A percentile compares a stretch with the other conserved stretches of the same genome.
These are phyloP conservation scores for Glebionis coronaria DNA, from an alignment of 129 eudicot species.

Conservation along the genomic window DNA sequence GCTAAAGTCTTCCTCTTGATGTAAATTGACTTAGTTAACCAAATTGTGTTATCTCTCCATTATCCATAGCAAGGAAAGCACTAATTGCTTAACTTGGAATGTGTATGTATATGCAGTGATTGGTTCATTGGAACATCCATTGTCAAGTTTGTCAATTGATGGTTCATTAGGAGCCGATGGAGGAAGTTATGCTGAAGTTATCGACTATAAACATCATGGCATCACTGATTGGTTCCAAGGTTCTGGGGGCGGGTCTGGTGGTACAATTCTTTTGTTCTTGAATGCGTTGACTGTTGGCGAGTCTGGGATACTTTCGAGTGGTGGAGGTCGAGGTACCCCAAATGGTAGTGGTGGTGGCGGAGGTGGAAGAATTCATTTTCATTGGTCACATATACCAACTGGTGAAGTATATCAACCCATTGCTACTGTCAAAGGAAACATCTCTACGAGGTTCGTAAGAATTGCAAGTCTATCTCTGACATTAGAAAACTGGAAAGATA, in stretches of 20 bases:
- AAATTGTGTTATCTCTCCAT: too few relatives aligned
- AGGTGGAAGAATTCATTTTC: slow-evolving; percentile 97
- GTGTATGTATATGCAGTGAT: slow-evolving; percentile 55
- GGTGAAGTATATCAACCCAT: slow-evolving; percentile 90
- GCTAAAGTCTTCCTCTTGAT: slow-evolving; percentile 18
- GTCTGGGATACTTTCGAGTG: slow-evolving; percentile 66
- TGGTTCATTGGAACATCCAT: slow-evolving; percentile 80
- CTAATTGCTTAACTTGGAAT: slow-evolving; percentile 6
- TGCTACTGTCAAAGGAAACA: slow-evolving; percentile 74
- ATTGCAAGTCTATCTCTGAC: background rate
- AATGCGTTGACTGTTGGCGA: slow-evolving; percentile 44
- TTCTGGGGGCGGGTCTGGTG: slow-evolving; percentile 95
- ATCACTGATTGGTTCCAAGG: slow-evolving; percentile 21
- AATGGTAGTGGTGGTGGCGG: slow-evolving; percentile 94
- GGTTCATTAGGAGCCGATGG: slow-evolving; percentile 87
- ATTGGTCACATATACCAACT: slow-evolving; percentile 91
- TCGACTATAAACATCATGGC: slow-evolving; percentile 15
- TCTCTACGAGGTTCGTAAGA: slow-evolving; percentile 60
- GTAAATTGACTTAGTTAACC: background rate
- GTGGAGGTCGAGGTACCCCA: slow-evolving; percentile 75
- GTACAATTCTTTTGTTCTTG: slow-evolving; percentile 78
- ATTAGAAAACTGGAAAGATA: background rate
- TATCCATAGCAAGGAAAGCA: slow-evolving; percentile 2
- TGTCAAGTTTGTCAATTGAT: slow-evolving; percentile 58
- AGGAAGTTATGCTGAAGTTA: slow-evolving; percentile 43